A percentile compares a stretch with the other conserved stretches of the same genome.
These are phyloP conservation scores for Cladophialophora bantiana DNA, from an alignment of 2,329 filamentous ascomycete genomes.

Conservation along the genomic window DNA sequence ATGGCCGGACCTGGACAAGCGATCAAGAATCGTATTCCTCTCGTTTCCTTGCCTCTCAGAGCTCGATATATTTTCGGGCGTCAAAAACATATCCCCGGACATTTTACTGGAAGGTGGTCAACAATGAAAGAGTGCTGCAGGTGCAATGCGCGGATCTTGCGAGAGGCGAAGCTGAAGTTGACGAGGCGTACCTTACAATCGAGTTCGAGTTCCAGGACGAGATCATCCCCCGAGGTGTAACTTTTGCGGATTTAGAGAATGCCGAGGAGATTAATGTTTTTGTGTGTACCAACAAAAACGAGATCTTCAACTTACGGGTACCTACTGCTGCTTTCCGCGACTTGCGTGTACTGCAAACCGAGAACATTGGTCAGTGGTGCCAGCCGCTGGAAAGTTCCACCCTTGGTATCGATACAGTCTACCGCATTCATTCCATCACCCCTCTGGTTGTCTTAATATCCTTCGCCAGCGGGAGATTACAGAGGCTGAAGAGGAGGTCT, in stretches of 20 bases:
- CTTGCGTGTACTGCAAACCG: conserved; percentile 70
- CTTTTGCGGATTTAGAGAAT: conserved; percentile 78
- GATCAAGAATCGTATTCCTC: conserved; percentile 73
- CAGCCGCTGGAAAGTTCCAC: conserved; percentile 69
- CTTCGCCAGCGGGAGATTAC: conserved; percentile 54
- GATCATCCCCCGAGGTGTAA: conserved; percentile 79
- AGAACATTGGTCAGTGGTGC: conserved; percentile 77
- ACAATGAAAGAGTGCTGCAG: conserved; percentile 80
- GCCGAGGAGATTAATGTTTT: conserved; percentile 81
- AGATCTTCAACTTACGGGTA: conserved; percentile 83
- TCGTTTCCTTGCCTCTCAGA: conserved; percentile 76
- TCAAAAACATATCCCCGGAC: conserved; percentile 78
- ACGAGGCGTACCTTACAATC: conserved; percentile 76
- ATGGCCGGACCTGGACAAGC: conserved; percentile 19
- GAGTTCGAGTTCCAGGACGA: conserved; percentile 77
- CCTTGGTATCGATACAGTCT: conserved; percentile 73
- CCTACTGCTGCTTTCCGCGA: conserved; percentile 79
- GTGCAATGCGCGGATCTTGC: conserved; percentile 82
- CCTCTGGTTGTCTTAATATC: conserved; percentile 79
- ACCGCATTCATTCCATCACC: conserved; percentile 77
- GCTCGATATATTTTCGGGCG: conserved; percentile 83
- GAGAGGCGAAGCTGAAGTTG: conserved; percentile 66
- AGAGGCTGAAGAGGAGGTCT: conserved; percentile 72
- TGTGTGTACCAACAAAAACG: conserved; percentile 77
- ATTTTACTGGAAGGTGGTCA: conserved; percentile 89